Evolutionary conservation across 2,329 filamentous ascomycete genomes (phyloP), one percentile per base, ranked within the genome.

Genomic region (Chalaropsis ovoidea): DNA sequence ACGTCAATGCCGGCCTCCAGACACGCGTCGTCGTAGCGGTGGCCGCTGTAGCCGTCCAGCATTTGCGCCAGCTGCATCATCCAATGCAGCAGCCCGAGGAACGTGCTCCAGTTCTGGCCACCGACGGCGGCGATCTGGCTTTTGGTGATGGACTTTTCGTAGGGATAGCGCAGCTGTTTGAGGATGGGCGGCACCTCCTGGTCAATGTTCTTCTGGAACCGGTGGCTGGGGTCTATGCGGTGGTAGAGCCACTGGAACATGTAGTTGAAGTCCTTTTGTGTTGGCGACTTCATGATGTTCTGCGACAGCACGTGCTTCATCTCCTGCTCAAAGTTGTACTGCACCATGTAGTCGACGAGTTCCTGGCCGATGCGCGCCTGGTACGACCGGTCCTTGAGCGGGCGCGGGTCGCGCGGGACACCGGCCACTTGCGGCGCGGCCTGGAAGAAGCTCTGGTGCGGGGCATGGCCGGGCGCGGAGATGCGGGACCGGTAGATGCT

Each of bases 191-290:
- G 92, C 0, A 97, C 92, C 74, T 99, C 95, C 65, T 93, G 88
- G 74, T 97, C 94, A 71, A 97, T 96, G 62, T 87, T 89, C 75
- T 96, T 96, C 72, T 92, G 86, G 72, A 99, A 97, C 43, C 87
- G 86, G 74, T 97, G 95, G 71, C 87, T 89, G 0, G 94, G 94
- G 73, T 99, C 94, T 73, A 99, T 95, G 66, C 91, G 88, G 72
- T 91, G 90, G 75, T 99, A 99, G 2, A 99, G 80, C 89, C 93
- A 99, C 72, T 97, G 91, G 73, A 99, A 99, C 82, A 99, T 95
- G 75, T 84, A 88, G 72, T 95, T 94, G 78, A 99, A 99, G 74
- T 99, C 94, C 73, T 99, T 99, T 71, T 97, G 93, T 0, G 93
- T 99, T 0, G 94, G 95, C 54, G 90, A 95, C 71, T 90, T 93